Evolutionary conservation across 768 basidiomycete species (phyloP), one percentile per base, ranked within the genome.

Genomic region (Russula dissimulans): DNA sequence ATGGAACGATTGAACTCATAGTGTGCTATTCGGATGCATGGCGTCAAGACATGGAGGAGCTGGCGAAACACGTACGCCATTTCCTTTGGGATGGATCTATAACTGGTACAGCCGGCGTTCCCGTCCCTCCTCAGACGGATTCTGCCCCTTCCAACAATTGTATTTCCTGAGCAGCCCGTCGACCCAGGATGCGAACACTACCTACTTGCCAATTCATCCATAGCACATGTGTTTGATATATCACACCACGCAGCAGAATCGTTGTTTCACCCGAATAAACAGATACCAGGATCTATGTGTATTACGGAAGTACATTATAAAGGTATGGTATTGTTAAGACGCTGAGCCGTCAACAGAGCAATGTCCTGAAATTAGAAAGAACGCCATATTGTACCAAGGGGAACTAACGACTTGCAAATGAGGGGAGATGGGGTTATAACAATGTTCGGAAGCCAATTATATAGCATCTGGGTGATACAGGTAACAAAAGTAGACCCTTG

Each of bases 11-110:
- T 17, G 52, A 56, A 43, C 62, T 65, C 26, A 59, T 60, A 41
- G 62, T 65, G n/a, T 65, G 65, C 41, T 65, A 65, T 22, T 65
- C 65, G 15, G 62, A 65, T 14, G 62, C 49, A 14, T 49, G 26
- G 29, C 62, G 57, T 22, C 50, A 50, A 43, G 65, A 64, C 45
- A 63, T 65, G 51, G 65, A 65, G 42, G 62, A 60, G n/a, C 47
- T 65, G 1, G 65, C 62, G 5, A 51, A 18, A 11, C 52, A 39
- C 5, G 59, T 38, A 9, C 55, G 31, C 46, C 52, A 64, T 39
- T 53, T 65, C 45, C 54, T 65, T 29, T 65, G 65, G 65, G 65
- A 65, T 39, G 65, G 65, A n/a, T 64, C 62, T 5, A 31, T 43
- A 8, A 54, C 56, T 5, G 65, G 65, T 17, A 56, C 44, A 10